phyloP scores from a whole-genome alignment of 108 stramenopile species.

The Skeletonema marinoi region DNA sequence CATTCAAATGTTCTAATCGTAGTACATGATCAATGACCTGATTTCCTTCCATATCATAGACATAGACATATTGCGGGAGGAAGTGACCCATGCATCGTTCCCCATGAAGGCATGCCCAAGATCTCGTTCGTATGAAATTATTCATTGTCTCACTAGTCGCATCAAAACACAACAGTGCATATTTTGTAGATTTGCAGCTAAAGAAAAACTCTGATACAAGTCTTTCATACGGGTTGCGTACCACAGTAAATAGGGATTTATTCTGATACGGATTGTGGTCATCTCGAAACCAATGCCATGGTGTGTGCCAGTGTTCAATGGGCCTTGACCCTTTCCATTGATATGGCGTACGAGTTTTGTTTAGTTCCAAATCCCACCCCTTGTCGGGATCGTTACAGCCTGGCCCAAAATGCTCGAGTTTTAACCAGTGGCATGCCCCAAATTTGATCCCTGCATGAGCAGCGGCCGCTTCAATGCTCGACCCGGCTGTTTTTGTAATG shows the following conservation, averaged over 20 bases:
- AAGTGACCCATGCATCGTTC: not conserved
- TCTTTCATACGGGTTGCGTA: not conserved
- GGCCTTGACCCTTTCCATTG: not conserved
- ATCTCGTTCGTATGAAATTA: not conserved
- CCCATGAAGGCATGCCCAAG: conserved; percentile 2
- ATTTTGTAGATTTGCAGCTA: not conserved
- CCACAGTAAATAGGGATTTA: not conserved
- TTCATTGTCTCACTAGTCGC: not conserved
- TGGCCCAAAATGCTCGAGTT: not conserved
- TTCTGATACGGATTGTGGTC: not conserved
- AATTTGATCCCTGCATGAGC: not conserved
- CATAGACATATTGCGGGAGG: conserved; percentile 5
- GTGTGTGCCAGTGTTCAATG: not conserved
- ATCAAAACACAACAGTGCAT: not conserved
- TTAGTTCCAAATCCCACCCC: not conserved
- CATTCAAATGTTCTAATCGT: not conserved
- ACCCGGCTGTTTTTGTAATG: too few species aligned
- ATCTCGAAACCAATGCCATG: conserved; percentile 3
- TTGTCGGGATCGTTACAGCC: not conserved
- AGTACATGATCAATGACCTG: conserved; percentile 6
- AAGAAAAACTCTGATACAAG: not conserved
- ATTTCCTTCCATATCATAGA: not conserved
- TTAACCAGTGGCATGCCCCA: not conserved
- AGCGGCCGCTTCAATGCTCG: not conserved
- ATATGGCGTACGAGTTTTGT: not conserved